These are phyloP conservation scores for Eutypella sp. DNA, from an alignment of 2,329 filamentous ascomycete genomes.

Conservation along the genomic window DNA sequence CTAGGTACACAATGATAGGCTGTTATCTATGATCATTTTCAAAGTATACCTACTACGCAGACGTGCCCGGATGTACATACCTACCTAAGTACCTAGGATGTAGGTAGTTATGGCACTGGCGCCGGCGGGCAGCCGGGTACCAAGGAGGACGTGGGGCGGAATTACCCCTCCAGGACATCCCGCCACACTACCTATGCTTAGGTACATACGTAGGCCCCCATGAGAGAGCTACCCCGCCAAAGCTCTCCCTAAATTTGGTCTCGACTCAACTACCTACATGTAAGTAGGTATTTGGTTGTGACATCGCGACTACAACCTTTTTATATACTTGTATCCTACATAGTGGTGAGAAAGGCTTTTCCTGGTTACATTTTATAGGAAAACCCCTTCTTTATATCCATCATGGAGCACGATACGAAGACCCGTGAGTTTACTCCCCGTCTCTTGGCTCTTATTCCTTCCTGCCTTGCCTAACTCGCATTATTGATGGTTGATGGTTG, in stretches of 20 bases:
- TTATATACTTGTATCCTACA: neutral
- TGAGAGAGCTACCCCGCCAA: conserved; percentile 1
- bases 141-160: too few species aligned
- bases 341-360: neutral
- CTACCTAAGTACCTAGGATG: too few species aligned
- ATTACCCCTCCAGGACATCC: conserved; percentile 13
- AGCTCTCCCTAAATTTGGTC: neutral
- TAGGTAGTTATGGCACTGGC: too few species aligned
- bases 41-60: too few species aligned
- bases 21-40: too few species aligned
- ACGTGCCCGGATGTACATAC: too few species aligned
- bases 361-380: neutral
- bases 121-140: too few species aligned
- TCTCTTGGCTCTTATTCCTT: neutral
- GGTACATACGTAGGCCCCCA: neutral
- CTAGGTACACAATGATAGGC: too few species aligned
- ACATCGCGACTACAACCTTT: neutral
- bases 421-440: conserved; percentile 64
- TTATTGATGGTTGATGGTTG: conserved; percentile 1
- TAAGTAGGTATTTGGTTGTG: neutral
- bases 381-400: neutral
- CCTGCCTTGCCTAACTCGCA: neutral
- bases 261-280: neutral
- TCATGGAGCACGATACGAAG: conserved; percentile 72
- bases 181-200: conserved; percentile 1